Base-by-base conservation (phyloP, 2,329 filamentous ascomycete genomes). In the Akanthomyces muscarius region DNA sequence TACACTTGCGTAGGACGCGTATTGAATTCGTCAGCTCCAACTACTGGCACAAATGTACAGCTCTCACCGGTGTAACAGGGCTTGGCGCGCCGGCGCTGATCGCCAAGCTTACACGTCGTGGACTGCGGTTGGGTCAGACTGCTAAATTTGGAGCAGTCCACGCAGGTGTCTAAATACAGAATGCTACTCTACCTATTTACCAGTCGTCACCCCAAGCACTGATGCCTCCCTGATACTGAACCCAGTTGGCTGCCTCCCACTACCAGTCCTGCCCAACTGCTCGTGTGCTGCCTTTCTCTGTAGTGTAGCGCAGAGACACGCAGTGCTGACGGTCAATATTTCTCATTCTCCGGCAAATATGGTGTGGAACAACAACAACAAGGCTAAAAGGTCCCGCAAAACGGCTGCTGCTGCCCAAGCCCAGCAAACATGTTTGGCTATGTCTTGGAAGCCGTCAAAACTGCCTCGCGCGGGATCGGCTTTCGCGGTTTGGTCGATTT, bases 81-180 rank as follows among this genome's bases (percentile, higher is more conserved):
- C 52, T 55, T 55, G 52, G 52, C 38, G 52, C 38, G 16, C 38
- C 30, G 52, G 36, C 18, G 8, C 52, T 55, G 52, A 55, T 55
- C 38, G 38, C 52, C 52, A 30, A 53, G 52, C 36, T 54, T 54
- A 42, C 52, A 54, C 21, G 52, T 55, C n/a, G 33, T 36, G 33
- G 23, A 28, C 38, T 55, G 23, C 3, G 33, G 33, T 38, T n/a
- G 36, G 38, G 18, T 10, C 16, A 25, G 18, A 16, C 13, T 42
- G 21, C 52, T 55, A 55, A 55, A 44, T 55, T 55, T 42, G 52
- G 52, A 54, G 52, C 23, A 30, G 52, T 4, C 33, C 50, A 53
- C 38, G 52, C 36, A 54, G 36, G n/a, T 41, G n/a, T 54, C 36
- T 21, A 25, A 54, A 23, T 53, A 28, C 45, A 48, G 45, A 41